Conservation (phyloP, 2,329 filamentous ascomycete species). For the Sporothrix luriei region DNA sequence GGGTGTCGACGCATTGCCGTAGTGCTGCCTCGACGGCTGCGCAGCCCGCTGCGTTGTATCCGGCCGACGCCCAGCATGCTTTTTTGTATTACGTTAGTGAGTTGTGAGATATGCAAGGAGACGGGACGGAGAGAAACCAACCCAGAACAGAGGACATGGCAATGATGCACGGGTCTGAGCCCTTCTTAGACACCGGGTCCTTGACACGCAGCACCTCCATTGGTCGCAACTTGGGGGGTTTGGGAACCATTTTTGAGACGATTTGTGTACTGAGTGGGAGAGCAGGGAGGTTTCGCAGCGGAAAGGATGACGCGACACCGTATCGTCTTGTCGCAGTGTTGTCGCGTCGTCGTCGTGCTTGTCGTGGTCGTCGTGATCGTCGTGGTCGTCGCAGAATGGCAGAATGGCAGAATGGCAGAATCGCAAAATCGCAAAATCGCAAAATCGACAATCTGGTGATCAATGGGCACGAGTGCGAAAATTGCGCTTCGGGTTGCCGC, state of each 20-base stretch:
- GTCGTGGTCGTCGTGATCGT: not conserved
- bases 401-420: too few relatives aligned
- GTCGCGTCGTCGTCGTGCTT: not conserved
- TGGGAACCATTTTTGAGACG: slow-evolving; percentile 43
- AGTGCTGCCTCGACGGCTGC: slow-evolving; percentile 62
- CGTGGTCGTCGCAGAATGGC: not conserved
- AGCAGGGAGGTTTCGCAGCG: slow-evolving; percentile 40
- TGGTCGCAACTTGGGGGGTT: slow-evolving; percentile 61
- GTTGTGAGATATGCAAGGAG: not conserved
- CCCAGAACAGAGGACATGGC: slow-evolving; percentile 62
- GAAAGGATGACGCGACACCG: not conserved
- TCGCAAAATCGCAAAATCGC: not conserved
- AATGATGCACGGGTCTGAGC: slow-evolving; percentile 56
- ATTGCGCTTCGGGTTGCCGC: slow-evolving; percentile 10
- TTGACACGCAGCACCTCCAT: slow-evolving; percentile 58
- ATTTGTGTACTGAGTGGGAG: slow-evolving; percentile 38
- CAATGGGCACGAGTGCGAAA: slow-evolving; percentile 21
- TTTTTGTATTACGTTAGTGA: slow-evolving; percentile 19
- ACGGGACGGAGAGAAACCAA: slow-evolving; percentile 41
- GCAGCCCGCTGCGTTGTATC: slow-evolving; percentile 65
- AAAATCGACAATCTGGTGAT: slow-evolving; percentile 19
- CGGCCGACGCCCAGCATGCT: slow-evolving; percentile 85
- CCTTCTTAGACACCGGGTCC: slow-evolving; percentile 51
- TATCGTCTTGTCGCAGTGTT: not conserved
- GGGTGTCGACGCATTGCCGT: slow-evolving; percentile 77